A percentile compares a stretch with the other conserved stretches of the same genome.
phyloP scores from a whole-genome alignment of 495 filamentous ascomycete species.

The Penicillium ochrochloron region DNA sequence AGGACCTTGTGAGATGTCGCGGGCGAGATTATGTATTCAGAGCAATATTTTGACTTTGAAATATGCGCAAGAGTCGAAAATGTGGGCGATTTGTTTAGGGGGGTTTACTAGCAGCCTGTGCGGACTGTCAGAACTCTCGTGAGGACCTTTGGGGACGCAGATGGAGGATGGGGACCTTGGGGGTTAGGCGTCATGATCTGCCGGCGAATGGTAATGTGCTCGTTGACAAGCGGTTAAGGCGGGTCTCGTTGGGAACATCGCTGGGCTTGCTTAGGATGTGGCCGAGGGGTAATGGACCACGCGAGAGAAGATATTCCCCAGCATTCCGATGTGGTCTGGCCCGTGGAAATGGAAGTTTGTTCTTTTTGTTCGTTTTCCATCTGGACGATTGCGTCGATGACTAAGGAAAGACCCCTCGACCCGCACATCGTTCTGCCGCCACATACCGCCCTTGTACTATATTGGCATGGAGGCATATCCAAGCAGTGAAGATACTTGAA shows the following conservation, averaged over 20 bases:
- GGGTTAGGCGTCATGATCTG: conserved; percentile 35
- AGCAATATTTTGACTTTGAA: background rate
- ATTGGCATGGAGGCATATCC: background rate
- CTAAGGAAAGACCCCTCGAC: conserved; percentile 11
- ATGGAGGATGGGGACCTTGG: conserved; percentile 41
- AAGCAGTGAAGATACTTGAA: too few relatives aligned
- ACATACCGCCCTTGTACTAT: conserved; percentile 1
- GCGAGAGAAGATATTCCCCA: background rate
- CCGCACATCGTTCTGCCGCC: conserved; percentile 7
- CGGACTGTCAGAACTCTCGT: conserved; percentile 16
- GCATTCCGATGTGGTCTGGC: background rate
- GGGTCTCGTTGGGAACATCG: conserved; percentile 17
- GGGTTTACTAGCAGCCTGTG: background rate
- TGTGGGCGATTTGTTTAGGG: background rate
- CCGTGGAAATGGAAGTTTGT: background rate
- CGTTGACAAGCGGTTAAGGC: conserved; percentile 27
- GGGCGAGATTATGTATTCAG: background rate
- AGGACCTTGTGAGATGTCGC: conserved; percentile 31
- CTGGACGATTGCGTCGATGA: conserved; percentile 17
- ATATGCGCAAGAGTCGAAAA: conserved; percentile 12
- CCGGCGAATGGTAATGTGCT: conserved; percentile 22
- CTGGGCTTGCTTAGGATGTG: background rate
- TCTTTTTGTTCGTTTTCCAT: conserved; percentile 8
- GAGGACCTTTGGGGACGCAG: conserved; percentile 42
- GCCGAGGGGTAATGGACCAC: background rate